Evolutionary conservation across 2,329 filamentous ascomycete genomes (phyloP), one percentile per base, ranked within the genome.

Genomic region (Tolypocladium inflatum): DNA sequence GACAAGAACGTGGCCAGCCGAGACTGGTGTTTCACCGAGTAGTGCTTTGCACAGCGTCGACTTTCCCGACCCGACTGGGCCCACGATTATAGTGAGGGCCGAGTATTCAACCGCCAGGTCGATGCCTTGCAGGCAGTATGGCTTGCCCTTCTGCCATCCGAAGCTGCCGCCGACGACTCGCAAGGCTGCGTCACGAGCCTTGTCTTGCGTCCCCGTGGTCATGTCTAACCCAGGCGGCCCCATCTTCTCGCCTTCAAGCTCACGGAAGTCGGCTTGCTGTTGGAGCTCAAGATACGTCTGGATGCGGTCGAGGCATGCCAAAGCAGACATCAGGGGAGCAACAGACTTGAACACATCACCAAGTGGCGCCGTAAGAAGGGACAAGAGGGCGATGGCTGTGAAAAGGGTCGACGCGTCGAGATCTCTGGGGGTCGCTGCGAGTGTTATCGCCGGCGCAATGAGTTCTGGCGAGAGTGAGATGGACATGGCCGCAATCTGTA

Each of bases 11-110:
- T 58, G 55, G 2, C 67, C 68, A 17, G 55, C 55, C 21, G 54
- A 38, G 33, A 58, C 56, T 1, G 66, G 59, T 6, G 64, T 63
- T 59, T 71, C 70, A 2, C 69, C 70, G 2, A 74, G 64, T 33
- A 77, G 50, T 51, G 68, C 60, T 63, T 72, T 59, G 63, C 70
- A 68, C 0, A 76, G 60, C 0, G 73, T 74, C 0, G 73, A 73
- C 58, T 78, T 72, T 1, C 70, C 69, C 15, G 63, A 68, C 0
- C 66, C 70, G 1, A 75, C 70, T 2, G 73, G 73, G 0, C 75
- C 75, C 2, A 73, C 63, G 1, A 77, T 61, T 1, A 76, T 63
- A 0, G 68, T 74, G 4, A 74, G 60, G 21, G 33, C 30, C 11
- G 21, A 23, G 19, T 42, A 21, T 62, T 59, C 2, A 60, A 55